These are phyloP conservation scores for Ambrosiella cleistominuta DNA, from an alignment of 2,329 filamentous ascomycete species.

Conservation along the genomic window DNA sequence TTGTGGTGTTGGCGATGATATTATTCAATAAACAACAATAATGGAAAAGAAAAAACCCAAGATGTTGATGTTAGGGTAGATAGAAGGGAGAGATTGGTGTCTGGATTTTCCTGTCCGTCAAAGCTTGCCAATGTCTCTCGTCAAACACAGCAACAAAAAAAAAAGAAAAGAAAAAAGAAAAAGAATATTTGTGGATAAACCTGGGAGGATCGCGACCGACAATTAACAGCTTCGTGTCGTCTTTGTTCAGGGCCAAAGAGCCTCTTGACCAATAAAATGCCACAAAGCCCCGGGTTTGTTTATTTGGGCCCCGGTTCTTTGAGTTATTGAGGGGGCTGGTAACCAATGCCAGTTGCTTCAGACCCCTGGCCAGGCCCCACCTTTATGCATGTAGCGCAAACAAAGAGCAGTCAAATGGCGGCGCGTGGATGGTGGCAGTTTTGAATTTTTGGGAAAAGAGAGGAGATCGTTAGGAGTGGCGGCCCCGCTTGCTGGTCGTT, in stretches of 20 bases:
- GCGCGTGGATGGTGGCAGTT: not conserved
- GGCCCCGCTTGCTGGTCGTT: not conserved
- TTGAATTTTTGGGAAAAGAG: not conserved
- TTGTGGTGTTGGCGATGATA: not conserved
- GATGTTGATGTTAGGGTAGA: not conserved
- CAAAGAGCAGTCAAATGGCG: not conserved
- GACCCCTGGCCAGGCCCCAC: not conserved
- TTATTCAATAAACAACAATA: not conserved
- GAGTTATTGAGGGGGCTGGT: slow-evolving; percentile 11
- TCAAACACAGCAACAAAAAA: not conserved
- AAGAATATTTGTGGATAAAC: slow-evolving; percentile 2
- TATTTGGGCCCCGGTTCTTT: not conserved
- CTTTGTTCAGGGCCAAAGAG: slow-evolving; percentile 2
- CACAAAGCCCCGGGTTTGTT: slow-evolving; percentile 3
- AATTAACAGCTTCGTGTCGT: slow-evolving; percentile 3
- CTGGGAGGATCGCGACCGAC: not conserved
- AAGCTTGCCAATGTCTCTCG: not conserved
- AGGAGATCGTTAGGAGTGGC: not conserved
- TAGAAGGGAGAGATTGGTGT: slow-evolving; percentile 1
- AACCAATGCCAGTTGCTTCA: not conserved
- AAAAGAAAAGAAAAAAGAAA: slow-evolving; percentile 4
- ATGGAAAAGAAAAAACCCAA: not conserved
- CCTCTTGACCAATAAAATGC: slow-evolving; percentile 11
- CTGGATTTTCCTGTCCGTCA: slow-evolving; percentile 4
- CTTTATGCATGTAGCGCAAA: not conserved